Evolutionary conservation across 202 grass and related monocot species (phyloP).

Genomic region (Eragrostis tef): DNA sequence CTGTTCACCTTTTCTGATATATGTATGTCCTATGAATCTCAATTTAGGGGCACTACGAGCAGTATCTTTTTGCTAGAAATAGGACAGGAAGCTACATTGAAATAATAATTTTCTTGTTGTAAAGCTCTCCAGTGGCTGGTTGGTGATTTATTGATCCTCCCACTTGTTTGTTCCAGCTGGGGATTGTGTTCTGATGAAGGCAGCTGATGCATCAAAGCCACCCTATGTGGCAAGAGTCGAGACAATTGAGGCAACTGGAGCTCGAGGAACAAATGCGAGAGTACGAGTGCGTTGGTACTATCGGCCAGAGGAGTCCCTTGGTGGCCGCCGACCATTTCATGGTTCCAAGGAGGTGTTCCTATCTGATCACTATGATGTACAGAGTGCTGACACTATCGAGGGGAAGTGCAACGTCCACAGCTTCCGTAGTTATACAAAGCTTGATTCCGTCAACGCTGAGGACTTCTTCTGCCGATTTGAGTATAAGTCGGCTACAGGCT

Average conservation of each 20-base stretch:
- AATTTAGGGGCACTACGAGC: neutral
- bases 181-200: slow-evolving; percentile 82
- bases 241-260: slow-evolving; percentile 67
- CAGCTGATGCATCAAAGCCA: slow-evolving; percentile 66
- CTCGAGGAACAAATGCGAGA: slow-evolving; percentile 73
- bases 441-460: slow-evolving; percentile 86
- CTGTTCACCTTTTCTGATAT: slow-evolving; percentile 7
- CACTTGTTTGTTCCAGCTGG: slow-evolving; percentile 60
- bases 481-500: slow-evolving; percentile 88
- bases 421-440: slow-evolving; percentile 92
- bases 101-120: neutral
- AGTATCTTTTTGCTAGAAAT: neutral
- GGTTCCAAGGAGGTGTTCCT: slow-evolving; percentile 92
- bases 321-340: slow-evolving; percentile 81
- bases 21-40: neutral
- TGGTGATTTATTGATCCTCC: slow-evolving; percentile 23
- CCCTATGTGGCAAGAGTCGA: slow-evolving; percentile 83
- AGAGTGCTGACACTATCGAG: slow-evolving; percentile 91
- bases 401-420: slow-evolving; percentile 84
- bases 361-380: slow-evolving; percentile 89
- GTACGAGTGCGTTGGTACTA: slow-evolving; percentile 95
- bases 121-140: neutral
- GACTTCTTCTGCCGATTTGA: slow-evolving; percentile 99
- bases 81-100: neutral
- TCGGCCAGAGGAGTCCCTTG: slow-evolving; percentile 82